Evolutionary conservation across 2,329 filamentous ascomycete genomes (phyloP), one percentile per base, ranked within the genome.

Genomic region (Pseudogymnoascus sp.): DNA sequence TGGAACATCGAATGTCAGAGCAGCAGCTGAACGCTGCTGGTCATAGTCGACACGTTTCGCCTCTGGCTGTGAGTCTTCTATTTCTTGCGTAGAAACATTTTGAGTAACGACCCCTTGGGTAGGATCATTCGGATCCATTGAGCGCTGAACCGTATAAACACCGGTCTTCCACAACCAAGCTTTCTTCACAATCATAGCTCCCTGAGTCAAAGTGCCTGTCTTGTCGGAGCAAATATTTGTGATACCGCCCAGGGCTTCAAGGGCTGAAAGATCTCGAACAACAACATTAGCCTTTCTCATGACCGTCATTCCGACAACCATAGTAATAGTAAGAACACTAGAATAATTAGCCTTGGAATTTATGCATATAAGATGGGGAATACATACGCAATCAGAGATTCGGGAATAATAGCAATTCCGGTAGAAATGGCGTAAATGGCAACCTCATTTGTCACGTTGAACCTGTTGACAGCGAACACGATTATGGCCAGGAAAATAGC

Each of bases 151-250:
- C 2, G 76, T 78, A 69, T 83, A 78, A 15, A 78, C 78, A 2
- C 81, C 81, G 29, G 76, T 74, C 12, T 75, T 76, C 2, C 82
- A 81, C 12, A 86, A 75, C 79, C 81, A 84, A 1, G 78, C 80
- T 65, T 81, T 82, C 42, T 81, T 77, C 5, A 82, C 79, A n/a
- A 85, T 78, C 83, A 86, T 86, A 65, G 82, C 82, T 18, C 70
- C 70, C 63, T 72, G 67, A 5, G 87, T 89, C 62, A 89, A 74
- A 0, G 86, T 89, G 1, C 88, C 88, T 0, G 88, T 92, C 77
- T 91, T 92, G 72, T 92, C 88, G 0, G 87, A 90, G 72, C 88
- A 90, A 42, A 92, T 86, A 9, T 89, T 83, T 0, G 86, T 88
- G 0, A 91, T 87, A 0, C 86, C 81, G 0, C 88, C 88, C 0